Percentiles rank a stretch among this genome's conserved stretches.
Conservation (phyloP, 192 early-diverging fungal species). For the Lobosporangium transversale region DNA sequence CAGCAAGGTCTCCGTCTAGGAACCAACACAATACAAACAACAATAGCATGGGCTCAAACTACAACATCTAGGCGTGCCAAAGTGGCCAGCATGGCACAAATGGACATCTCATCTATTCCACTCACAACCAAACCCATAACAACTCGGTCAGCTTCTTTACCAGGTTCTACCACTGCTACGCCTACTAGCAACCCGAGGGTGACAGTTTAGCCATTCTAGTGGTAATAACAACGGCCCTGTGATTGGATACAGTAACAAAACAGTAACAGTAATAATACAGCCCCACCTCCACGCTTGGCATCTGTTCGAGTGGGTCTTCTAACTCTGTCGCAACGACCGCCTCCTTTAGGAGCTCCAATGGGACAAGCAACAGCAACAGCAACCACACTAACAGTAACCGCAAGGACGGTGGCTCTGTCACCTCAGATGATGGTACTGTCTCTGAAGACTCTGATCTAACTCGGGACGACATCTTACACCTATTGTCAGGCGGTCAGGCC, state of each 20-base stretch:
- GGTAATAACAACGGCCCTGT: background rate
- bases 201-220: background rate
- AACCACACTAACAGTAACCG: slow-evolving; percentile 3
- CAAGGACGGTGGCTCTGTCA: slow-evolving; percentile 18
- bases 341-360: slow-evolving; percentile 17
- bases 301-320: slow-evolving; percentile 23
- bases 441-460: slow-evolving; percentile 43
- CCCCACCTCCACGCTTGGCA: slow-evolving; percentile 1
- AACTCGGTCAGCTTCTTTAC: background rate
- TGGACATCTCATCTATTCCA: slow-evolving; percentile 26
- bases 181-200: slow-evolving; percentile 1
- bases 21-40: slow-evolving; percentile 9
- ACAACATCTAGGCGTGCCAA: slow-evolving; percentile 20
- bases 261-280: background rate
- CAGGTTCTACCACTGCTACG: background rate
- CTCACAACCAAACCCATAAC: slow-evolving; percentile 7
- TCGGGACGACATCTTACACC: slow-evolving; percentile 35
- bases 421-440: slow-evolving; percentile 42
- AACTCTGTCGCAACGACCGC: slow-evolving; percentile 23
- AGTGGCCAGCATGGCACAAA: slow-evolving; percentile 34
- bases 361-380: slow-evolving; percentile 7
- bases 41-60: background rate
- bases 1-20: slow-evolving; percentile 20
- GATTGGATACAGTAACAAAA: background rate
- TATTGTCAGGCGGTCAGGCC: slow-evolving; percentile 34